Evolutionary conservation across 805 yeast genomes (phyloP).

Genomic region (Torulaspora gathmanii): DNA sequence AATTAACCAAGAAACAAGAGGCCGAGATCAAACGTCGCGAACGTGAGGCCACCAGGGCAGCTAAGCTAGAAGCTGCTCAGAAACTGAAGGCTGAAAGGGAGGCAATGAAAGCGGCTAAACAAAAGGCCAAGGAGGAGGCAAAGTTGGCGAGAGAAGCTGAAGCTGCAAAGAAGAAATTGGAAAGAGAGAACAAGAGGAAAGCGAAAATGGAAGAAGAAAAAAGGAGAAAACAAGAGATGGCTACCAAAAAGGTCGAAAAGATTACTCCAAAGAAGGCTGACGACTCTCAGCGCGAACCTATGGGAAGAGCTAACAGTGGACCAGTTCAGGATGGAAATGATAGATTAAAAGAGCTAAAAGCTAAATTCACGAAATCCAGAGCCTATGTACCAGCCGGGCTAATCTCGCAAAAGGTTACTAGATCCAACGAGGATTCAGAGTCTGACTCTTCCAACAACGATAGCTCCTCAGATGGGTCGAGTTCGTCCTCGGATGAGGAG

Average conservation of each 20-base stretch:
- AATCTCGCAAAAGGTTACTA: slow-evolving; percentile 8
- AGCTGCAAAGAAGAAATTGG: slow-evolving; percentile 9
- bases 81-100: slow-evolving; percentile 9
- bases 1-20: slow-evolving; percentile 4
- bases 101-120: slow-evolving; percentile 11
- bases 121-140: slow-evolving; percentile 15
- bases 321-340: slow-evolving; percentile 7
- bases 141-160: slow-evolving; percentile 13
- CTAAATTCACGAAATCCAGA: slow-evolving; percentile 17
- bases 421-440: slow-evolving; percentile 6
- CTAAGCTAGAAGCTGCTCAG: slow-evolving; percentile 7
- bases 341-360: slow-evolving; percentile 15
- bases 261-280: not conserved
- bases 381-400: slow-evolving; percentile 16
- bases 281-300: not conserved
- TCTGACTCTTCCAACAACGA: slow-evolving; percentile 18
- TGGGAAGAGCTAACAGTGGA: not conserved
- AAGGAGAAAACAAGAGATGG: slow-evolving; percentile 3
- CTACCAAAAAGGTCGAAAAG: not conserved
- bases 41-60: slow-evolving; percentile 6
- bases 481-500: slow-evolving; percentile 27
- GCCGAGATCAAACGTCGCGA: slow-evolving; percentile 3
- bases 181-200: slow-evolving; percentile 10
- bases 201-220: slow-evolving; percentile 3
- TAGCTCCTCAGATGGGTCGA: slow-evolving; percentile 19